Evolutionary conservation across 1,284 basidiomycete species (phyloP), one percentile per base, ranked within the genome.

Genomic region (Exsudoporus floridanus): DNA sequence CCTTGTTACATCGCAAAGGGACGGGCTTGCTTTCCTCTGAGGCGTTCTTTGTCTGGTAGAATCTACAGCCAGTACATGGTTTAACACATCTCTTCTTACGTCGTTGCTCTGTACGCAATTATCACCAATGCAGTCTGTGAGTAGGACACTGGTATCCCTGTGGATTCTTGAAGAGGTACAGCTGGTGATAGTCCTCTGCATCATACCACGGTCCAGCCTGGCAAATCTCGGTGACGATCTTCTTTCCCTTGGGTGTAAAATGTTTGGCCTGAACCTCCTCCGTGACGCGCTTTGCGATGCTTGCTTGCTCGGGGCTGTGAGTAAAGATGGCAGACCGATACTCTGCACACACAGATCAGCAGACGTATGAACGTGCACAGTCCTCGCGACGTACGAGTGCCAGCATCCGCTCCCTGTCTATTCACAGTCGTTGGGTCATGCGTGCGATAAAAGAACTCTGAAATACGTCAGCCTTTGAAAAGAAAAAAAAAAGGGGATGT

Each of bases 281-380:
- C 0, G 91, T 96, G 3, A 98, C 86, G 40, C 84, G 81, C 62
- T 84, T 79, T 1, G 94, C 95, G 44, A 85, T 82, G 42, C 78
- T 70, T 43, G 78, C 77, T 72, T 99, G 96, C 64, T 91, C 88
- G 1, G 82, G 77, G 2, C 83, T 81, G 64, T 91, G 77, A 37
- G 84, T 88, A 74, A 94, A 98, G 69, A 99, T 95, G 21, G 85
- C 92, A 3, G 92, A 94, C 49, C 96, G 90, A 73, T 98, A 98
- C 72, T 98, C 91, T 90, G 70, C 44, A 19, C 5, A 34, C 28
- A 31, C 14, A 19, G 28, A 8, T 59, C 18, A 61, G 46, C n/a
- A 21, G 9, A 36, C 36, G 5, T 37, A 3, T 19, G 9, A 30
- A 16, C 14, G 6, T 23, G 23, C 19, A 5, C 6, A 14, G 6